Conservation (phyloP, 2,329 filamentous ascomycete genomes). For the Cryphonectria naterciae region DNA sequence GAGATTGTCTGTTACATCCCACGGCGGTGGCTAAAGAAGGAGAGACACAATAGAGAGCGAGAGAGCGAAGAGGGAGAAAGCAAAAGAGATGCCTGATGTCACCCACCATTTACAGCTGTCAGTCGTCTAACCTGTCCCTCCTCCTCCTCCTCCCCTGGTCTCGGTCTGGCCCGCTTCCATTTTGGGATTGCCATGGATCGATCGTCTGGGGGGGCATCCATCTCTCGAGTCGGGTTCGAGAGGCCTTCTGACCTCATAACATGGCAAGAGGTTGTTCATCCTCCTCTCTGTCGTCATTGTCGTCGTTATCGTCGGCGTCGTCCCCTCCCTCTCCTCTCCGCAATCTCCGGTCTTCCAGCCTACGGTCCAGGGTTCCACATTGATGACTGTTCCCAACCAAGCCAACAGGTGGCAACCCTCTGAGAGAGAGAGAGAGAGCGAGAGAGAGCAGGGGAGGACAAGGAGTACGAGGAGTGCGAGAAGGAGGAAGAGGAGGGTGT, state of each 20-base stretch:
- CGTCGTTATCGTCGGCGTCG: not conserved
- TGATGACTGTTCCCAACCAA: not conserved
- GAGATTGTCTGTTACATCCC: not conserved
- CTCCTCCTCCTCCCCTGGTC: not conserved
- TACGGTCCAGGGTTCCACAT: not conserved
- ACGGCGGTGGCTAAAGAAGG: not conserved
- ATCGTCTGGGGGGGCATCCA: not conserved
- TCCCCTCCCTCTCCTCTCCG: not conserved
- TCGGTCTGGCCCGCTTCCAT: constrained; percentile 10
- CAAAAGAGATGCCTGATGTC: not conserved
- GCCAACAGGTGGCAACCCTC: not conserved
- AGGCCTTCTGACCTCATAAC: not conserved
- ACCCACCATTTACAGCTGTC: not conserved
- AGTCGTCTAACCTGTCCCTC: not conserved
- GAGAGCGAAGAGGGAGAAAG: not conserved
- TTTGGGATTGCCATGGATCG: not conserved
- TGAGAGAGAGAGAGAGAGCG: no score
- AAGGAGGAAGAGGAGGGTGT: not conserved
- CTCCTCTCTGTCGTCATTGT: not conserved
- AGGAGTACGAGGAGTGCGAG: not conserved
- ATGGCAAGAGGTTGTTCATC: not conserved
- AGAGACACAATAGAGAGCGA: not conserved
- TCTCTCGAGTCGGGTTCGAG: not conserved
- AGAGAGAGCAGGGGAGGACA: no score
- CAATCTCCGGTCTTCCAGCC: not conserved